Evolutionary conservation across 2,329 filamentous ascomycete species (phyloP), one percentile per base, ranked within the genome.

Genomic region (Cadophora gregata): DNA sequence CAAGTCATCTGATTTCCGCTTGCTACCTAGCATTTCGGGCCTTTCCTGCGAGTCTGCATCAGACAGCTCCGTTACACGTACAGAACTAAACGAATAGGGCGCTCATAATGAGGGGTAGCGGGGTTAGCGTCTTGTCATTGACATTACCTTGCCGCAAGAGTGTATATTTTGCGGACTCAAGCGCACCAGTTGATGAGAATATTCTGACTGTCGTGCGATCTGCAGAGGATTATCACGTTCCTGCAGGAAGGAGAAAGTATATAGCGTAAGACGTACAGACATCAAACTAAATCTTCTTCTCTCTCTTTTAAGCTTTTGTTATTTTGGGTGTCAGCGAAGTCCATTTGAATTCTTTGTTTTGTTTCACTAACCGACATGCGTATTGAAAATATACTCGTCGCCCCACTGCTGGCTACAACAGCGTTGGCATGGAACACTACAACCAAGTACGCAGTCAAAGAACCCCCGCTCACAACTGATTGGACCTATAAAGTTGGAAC

Each of bases 401-500:
- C 16, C 14, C 16, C 21, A 12, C 21, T 36, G 21, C 21, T 53
- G n/a, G 47, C 47, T 29, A 36, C 47, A 21, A 14, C 36, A 38
- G 31, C 47, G 12, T 24, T 38, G n/a, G 59, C 59, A 19, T 53
- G 58, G 27, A 63, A 58, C 14, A 58, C 16, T 19, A 58, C n/a
- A 10, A 69, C 53, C 21, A 24, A 36, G 29, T 80, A 85, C 77
- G 66, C 76, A 36, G 71, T 77, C 2, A 77, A 82, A 56, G 66
- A 76, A 31, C 79, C 80, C n/a, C 80, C 80, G 4, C 71, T 82
- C 56, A 78, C 77, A 16, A 83, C 80, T 1, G 72, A 75, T 10
- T 84, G 82, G 82, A 84, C 81, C 0, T 75, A 79, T 42, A 75
- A 80, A 27, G 81, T 82, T 5, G 82, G 82, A 19, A 82, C 79